Evolutionary conservation across 192 early-diverging fungal species (phyloP), one percentile per base, ranked within the genome.

Genomic region (Podila horticola): DNA sequence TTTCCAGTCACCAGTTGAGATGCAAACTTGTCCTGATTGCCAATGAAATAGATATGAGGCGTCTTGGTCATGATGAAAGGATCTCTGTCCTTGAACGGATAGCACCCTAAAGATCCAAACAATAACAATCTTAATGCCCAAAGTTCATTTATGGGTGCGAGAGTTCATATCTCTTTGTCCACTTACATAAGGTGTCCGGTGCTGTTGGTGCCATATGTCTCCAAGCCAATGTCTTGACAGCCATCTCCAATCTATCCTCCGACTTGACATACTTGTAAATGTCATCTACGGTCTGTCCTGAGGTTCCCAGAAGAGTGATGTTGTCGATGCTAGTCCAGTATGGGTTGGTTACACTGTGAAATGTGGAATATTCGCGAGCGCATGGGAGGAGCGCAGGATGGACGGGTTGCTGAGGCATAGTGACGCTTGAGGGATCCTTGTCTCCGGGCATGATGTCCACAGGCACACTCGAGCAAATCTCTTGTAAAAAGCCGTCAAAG

Each of bases 181-280:
- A 74, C 89, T 75, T 85, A 95, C 95, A 96, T 66, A 99, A 85
- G 15, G 97, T 98, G 84, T 99, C 98, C 0, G 98, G 98, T 8
- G 96, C 94, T 29, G 95, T 91, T 0, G 98, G 98, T 15, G 96
- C 96, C 11, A 98, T 85, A 62, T 98, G 96, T 6, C 92, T 87
- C 96, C 96, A 98, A 26, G 76, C 66, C 50, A 99, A 76, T 2
- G 92, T 93, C 20, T 76, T 61, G 45, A 89, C 91, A 5, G 94
- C 92, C 87, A 99, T 85, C 58, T 86, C 81, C n/a, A 96, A 71
- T 24, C 93, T 85, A 57, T 91, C 84, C 15, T 86, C 86, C 34
- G 68, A 61, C 7, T 82, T 71, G 0, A 87, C 73, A 83, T 94
- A 97, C 77, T 88, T 90, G 74, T 77, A 89, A 36, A 98, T 89